Evolutionary conservation across 106 monocot species (phyloP), one percentile per base, ranked within the genome.

Genomic region (Apostasia shenzhenica): DNA sequence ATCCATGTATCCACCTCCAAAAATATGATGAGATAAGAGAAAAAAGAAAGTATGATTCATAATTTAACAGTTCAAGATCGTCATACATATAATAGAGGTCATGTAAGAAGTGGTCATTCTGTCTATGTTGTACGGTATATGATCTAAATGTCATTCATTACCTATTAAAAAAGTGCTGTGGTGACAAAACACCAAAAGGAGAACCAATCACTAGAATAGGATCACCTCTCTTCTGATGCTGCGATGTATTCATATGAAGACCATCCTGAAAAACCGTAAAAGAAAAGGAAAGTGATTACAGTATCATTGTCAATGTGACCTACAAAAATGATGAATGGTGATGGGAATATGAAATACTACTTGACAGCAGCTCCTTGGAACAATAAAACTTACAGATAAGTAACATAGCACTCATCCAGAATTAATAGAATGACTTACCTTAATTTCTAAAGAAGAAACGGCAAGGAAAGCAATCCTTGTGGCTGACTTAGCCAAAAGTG

Each of bases 151-250:
- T 11, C 59, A 48, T 54, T n/a, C 3, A 12, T 70, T 78, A 88
- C 95, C 92, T 92, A 74, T 97, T 97, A 67, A 84, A 83, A 81
- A 95, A 97, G 59, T 97, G 91, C 6, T 70, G 71, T 9, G 88
- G 89, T 46, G 95, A 91, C 67, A 97, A 56, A 39, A 87, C 63
- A 55, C 95, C 95, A 77, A 97, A 97, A 63, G 95, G 95, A 61
- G 95, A 97, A 59, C 95, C 95, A 70, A 85, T 81, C 42, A 83
- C 83, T 13, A 97, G 71, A 76, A 97, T 78, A 67, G 74, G 60
- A 72, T 89, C 88, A 57, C 92, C 95, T 78, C 75, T 82, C 67
- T 79, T 78, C 57, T 80, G 85, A 76, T 63, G 44, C 44, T 71
- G 65, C 67, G 89, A 97, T 47, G 85, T 70, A 60, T 79, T 61